Base-by-base conservation (phyloP, 2,329 filamentous ascomycete species). In the Geosmithia morbida region DNA sequence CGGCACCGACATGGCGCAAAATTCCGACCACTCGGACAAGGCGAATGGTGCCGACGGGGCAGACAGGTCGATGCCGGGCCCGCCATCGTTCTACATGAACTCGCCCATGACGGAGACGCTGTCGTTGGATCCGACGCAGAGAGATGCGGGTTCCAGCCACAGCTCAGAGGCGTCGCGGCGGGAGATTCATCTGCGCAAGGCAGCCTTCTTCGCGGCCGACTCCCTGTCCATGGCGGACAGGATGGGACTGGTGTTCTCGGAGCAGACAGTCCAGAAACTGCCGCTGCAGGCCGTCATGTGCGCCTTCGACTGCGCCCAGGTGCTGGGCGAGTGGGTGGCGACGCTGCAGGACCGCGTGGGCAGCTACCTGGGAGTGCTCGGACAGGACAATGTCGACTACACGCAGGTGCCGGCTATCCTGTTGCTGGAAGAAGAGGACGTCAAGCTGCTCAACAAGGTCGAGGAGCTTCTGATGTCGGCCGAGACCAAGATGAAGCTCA, bases 271-370 rank as follows among this genome's bases (percentile, higher is more conserved):
- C 43, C 88, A 96, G 59, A 16, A 11, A 13, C 72, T 97, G 13
- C 88, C 92, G 0, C 77, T 95, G 40, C 90, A 95, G 60, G 88
- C 86, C 14, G 87, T 88, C 1, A 81, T 97, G 71, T 96, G 90
- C 62, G 82, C 85, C 5, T 94, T 95, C 57, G 90, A 97, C 59
- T 97, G 90, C 58, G 85, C 87, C 2, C 89, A 96, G 59, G 87
- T 97, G 1, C 75, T 98, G 30, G 87, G 87, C 1, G 90, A 97
- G 64, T 98, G 90, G 90, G 77, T 92, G 41, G 85, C 86, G 5
- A 92, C 88, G 1, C 78, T 97, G 3, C 92, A 98, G 62, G 89
- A 96, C 58, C 83, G 92, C 8, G 85, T 96, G n/a, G 90, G 90
- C 0, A 80, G 81, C 4, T 94, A 92, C 56, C 64, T 97, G 6